Evolutionary conservation across 148 eudicot species (phyloP).

Genomic region (Drosera capensis): DNA sequence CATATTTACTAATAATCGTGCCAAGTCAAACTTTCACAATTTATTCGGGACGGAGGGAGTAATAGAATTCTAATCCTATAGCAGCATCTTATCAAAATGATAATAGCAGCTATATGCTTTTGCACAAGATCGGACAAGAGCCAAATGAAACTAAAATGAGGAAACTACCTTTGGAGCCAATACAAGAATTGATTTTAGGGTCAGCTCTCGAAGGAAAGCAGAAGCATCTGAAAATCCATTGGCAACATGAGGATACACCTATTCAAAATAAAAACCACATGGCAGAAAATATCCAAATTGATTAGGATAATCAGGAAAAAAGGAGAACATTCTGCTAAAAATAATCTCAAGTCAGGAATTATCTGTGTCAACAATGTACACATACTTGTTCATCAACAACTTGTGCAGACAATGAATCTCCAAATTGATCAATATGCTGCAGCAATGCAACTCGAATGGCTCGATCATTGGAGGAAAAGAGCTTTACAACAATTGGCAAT

Average conservation of each 20-base stretch:
- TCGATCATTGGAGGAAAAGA: conserved; percentile 83
- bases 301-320: too few species aligned
- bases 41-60: too few species aligned
- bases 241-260: conserved; percentile 89
- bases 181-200: conserved; percentile 92
- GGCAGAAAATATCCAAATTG: too few species aligned
- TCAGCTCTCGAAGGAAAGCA: conserved; percentile 86
- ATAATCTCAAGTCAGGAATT: too few species aligned
- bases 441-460: conserved; percentile 80
- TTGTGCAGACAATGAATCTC: conserved; percentile 79
- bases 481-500: conserved; percentile 78
- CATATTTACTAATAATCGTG: too few species aligned
- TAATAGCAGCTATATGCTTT: too few species aligned
- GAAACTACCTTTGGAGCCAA: conserved; percentile 78
- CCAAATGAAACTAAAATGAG: conserved; percentile 1
- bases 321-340: too few species aligned
- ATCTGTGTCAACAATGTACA: conserved; percentile 3
- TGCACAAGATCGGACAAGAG: too few species aligned
- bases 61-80: too few species aligned
- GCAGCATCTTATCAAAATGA: not conserved
- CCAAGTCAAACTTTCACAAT: too few species aligned
- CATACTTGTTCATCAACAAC: conserved; percentile 89
- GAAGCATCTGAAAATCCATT: conserved; percentile 90
- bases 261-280: conserved; percentile 9
- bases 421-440: conserved; percentile 92